Evolutionary conservation across 371 early-diverging fungal genomes (phyloP).

Genomic region (Rhizopus delemar): DNA sequence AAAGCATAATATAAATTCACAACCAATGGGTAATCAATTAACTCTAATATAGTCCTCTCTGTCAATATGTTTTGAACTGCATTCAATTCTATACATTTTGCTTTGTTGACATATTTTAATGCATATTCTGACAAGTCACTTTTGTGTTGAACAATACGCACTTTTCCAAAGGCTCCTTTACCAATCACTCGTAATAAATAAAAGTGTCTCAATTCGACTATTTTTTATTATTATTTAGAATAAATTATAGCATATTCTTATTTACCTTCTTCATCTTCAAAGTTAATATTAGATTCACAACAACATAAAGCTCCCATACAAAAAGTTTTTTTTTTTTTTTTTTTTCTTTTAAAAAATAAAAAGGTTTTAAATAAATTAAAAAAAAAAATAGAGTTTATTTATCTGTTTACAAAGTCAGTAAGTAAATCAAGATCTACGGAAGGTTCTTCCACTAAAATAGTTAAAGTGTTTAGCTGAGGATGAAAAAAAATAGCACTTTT

Average conservation of each 20-base stretch:
- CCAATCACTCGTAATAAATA: constrained; percentile 67
- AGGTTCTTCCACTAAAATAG: constrained; percentile 25
- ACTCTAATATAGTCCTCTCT: constrained; percentile 55
- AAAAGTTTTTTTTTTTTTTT: too few relatives aligned
- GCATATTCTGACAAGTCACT: constrained; percentile 56
- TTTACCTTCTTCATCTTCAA: constrained; percentile 4
- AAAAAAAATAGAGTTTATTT: neutral
- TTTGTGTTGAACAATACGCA: constrained; percentile 85
- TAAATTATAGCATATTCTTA: neutral
- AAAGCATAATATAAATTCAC: constrained; percentile 78
- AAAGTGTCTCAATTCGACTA: constrained; percentile 62
- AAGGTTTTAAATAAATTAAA: neutral
- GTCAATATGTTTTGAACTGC: constrained; percentile 58
- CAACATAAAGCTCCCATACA: neutral
- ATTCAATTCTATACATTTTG: constrained; percentile 53
- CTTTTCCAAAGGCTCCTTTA: constrained; percentile 79
- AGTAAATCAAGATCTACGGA: constrained; percentile 21
- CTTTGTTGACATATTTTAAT: constrained; percentile 61
- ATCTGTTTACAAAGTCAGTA: constrained; percentile 3
- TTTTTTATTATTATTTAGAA: neutral
- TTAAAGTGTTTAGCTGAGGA: too few relatives aligned
- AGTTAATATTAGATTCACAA: constrained; percentile 1
- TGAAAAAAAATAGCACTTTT: neutral
- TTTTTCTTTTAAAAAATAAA: neutral
- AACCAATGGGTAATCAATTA: constrained; percentile 50